Percentiles rank a stretch among this genome's conserved stretches.
phyloP scores from a whole-genome alignment of 2,329 filamentous ascomycete species.

The Sodiomyces alkalinus region DNA sequence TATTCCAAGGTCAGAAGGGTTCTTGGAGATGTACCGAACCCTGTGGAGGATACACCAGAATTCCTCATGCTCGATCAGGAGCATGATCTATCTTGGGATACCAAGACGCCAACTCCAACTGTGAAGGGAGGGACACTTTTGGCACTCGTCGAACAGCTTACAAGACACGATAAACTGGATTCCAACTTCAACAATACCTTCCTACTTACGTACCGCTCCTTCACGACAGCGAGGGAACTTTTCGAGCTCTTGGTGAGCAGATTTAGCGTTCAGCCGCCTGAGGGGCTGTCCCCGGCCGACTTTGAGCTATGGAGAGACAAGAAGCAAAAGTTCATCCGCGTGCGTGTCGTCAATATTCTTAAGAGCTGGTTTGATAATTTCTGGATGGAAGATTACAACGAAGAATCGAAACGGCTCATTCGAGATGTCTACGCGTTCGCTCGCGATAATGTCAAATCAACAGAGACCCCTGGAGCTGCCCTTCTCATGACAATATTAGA shows the following conservation, averaged over 20 bases:
- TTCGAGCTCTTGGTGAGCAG: slow-evolving; percentile 86
- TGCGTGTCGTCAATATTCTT: slow-evolving; percentile 91
- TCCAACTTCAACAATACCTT: slow-evolving; percentile 97
- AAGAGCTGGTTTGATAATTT: slow-evolving; percentile 98
- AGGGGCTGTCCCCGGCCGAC: slow-evolving; percentile 59
- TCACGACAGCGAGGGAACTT: slow-evolving; percentile 77
- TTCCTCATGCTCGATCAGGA: slow-evolving; percentile 81
- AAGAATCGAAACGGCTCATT: slow-evolving; percentile 71
- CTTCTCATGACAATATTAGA: slow-evolving; percentile 79
- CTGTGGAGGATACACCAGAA: slow-evolving; percentile 63
- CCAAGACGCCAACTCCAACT: slow-evolving; percentile 57
- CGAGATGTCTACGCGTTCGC: slow-evolving; percentile 83
- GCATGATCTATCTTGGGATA: slow-evolving; percentile 77
- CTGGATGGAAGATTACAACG: slow-evolving; percentile 92
- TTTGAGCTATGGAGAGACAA: slow-evolving; percentile 80
- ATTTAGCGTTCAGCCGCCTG: slow-evolving; percentile 84
- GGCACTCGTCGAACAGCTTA: slow-evolving; percentile 86
- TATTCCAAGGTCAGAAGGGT: slow-evolving; percentile 51
- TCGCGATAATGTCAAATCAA: slow-evolving; percentile 80
- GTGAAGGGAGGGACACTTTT: slow-evolving; percentile 82
- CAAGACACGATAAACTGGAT: slow-evolving; percentile 87
- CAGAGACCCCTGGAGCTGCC: slow-evolving; percentile 77
- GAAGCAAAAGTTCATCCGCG: slow-evolving; percentile 91
- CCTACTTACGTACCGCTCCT: slow-evolving; percentile 89
- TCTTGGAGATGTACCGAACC: slow-evolving; percentile 47